phyloP scores from a whole-genome alignment of 208 protist species.

The Naegleria fowleri region DNA sequence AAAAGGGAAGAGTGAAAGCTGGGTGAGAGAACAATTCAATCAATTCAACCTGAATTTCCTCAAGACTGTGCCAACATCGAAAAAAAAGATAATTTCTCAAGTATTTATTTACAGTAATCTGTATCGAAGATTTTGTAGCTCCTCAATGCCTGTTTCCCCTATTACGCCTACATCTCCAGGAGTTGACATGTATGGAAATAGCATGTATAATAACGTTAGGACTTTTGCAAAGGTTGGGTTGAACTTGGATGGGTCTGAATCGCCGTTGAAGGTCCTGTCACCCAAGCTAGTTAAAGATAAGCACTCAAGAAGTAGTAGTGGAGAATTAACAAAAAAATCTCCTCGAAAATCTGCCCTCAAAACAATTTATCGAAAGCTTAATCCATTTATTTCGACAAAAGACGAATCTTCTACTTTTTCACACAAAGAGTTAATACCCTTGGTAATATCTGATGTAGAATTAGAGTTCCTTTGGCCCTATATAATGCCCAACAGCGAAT shows the following conservation, averaged over 20 bases:
- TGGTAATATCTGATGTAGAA: not conserved
- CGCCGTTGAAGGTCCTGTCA: not conserved
- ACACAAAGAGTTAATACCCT: not conserved
- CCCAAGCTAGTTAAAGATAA: not conserved
- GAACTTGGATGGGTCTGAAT: not conserved
- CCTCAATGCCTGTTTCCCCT: not conserved
- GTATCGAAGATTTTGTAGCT: not conserved
- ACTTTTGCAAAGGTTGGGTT: not conserved
- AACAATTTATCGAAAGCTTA: not conserved
- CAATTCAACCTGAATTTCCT: not conserved
- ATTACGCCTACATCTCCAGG: not conserved
- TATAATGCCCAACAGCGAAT: not conserved
- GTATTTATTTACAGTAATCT: not conserved
- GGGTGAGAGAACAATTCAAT: conserved; percentile 11
- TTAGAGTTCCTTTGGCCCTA: not conserved
- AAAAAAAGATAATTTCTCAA: not conserved
- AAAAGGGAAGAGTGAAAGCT: not conserved
- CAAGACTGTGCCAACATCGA: not conserved
- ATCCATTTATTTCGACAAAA: conserved; percentile 1
- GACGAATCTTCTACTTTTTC: not conserved
- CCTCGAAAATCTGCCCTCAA: not conserved
- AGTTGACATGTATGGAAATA: not conserved
- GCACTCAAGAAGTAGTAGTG: not conserved
- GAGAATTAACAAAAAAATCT: not conserved
- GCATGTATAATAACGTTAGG: not conserved